phyloP scores from a whole-genome alignment of 2,329 filamentous ascomycete genomes.

The Aspergillus tamarii region DNA sequence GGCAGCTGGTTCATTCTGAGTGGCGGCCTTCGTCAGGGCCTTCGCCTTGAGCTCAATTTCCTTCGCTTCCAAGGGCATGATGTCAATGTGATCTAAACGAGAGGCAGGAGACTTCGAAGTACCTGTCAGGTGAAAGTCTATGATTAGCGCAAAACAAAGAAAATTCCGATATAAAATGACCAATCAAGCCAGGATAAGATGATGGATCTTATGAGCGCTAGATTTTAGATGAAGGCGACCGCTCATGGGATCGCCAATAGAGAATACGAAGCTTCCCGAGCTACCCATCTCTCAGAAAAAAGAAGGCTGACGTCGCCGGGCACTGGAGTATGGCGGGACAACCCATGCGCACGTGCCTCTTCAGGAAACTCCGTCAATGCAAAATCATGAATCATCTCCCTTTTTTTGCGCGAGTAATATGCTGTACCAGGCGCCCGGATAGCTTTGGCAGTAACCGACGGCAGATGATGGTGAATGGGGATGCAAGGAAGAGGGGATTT shows the following conservation, averaged over 20 bases:
- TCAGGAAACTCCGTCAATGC: background rate
- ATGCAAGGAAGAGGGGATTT: conserved; percentile 3
- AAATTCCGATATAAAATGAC: background rate
- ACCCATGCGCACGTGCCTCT: background rate
- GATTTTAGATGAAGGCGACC: background rate
- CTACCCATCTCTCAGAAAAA: background rate
- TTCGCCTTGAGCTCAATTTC: conserved; percentile 78
- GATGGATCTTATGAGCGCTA: background rate
- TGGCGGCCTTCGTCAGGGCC: conserved; percentile 77
- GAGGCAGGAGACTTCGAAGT: conserved; percentile 1
- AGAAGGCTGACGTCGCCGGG: background rate
- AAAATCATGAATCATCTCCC: background rate
- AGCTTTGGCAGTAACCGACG: background rate
- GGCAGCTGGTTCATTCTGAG: conserved; percentile 72
- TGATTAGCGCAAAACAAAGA: conserved; percentile 2
- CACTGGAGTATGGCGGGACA: background rate
- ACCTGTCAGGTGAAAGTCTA: conserved; percentile 4
- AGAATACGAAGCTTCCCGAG: background rate
- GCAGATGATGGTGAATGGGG: conserved; percentile 4
- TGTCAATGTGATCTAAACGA: conserved; percentile 5
- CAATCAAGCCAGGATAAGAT: background rate
- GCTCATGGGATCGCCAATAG: background rate
- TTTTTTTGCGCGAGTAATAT: background rate
- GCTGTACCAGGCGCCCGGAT: background rate
- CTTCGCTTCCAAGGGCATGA: conserved; percentile 71